Evolutionary conservation across 2,329 filamentous ascomycete genomes (phyloP), one percentile per base, ranked within the genome.

Genomic region (Colletotrichum sojae): DNA sequence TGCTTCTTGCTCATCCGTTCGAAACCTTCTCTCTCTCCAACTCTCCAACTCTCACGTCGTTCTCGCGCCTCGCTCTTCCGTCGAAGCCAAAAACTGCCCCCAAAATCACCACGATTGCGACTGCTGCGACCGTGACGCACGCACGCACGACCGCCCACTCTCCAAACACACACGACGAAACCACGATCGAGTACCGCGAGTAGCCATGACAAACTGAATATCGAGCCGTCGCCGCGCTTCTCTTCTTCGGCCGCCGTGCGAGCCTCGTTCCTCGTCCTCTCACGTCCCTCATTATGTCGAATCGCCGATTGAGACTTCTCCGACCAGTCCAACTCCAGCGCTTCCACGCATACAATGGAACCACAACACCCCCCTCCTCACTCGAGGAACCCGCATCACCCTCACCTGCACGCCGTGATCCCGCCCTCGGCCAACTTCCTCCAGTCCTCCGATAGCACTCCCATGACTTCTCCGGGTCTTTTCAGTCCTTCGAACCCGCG

Each of bases 381-480:
- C 25, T 45, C 56, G 68, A 68, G 64, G 59, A 60, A 58, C 20
- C 18, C 52, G 53, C 68, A 61, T 13, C 59, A 65, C 39, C 59
- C 68, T 54, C 70, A 71, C 6, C 60, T 71, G 20, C 63, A 71
- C 25, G 51, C 70, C 39, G 25, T 71, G n/a, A 63, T 65, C n/a
- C 59, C 67, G 18, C 78, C 78, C 46, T 75, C 76, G 31, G 77
- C 80, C 56, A 73, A 80, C 6, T 79, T 83, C 56, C 71, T 84
- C 71, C 82, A 85, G 70, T 87, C 85, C 46, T 83, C 86, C 69
- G 83, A 78, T 75, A 89, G 84, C 80, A 90, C 89, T 12, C 88
- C 89, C 25, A 82, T 85, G 67, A 89, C 89, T 60, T 90, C 89
- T 31, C 87, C 89, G 0, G 88, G 89, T 27, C 85, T 91, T 68